These are phyloP conservation scores for Phytophthora pluvialis DNA, from an alignment of 352 stramenopile species.

Conservation along the genomic window DNA sequence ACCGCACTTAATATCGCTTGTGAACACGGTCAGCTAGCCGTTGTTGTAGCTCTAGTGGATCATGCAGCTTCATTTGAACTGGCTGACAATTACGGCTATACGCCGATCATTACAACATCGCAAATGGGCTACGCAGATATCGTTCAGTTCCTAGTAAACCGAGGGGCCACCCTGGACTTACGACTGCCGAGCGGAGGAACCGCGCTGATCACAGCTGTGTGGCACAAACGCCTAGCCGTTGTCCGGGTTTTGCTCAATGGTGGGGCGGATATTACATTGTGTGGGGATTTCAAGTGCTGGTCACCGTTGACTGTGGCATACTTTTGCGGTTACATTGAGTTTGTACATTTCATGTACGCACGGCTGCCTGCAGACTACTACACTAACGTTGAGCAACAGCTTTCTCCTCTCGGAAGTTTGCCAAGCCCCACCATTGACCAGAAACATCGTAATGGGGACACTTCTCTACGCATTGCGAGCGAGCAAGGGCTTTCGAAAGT, in stretches of 20 bases:
- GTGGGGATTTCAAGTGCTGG: constrained; percentile 28
- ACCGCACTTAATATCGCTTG: constrained; percentile 21
- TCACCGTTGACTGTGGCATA: constrained; percentile 17
- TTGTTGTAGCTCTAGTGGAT: constrained; percentile 7
- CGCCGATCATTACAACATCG: constrained; percentile 14
- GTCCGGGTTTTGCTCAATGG: constrained; percentile 29
- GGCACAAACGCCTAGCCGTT: constrained; percentile 14
- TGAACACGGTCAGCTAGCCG: constrained; percentile 15
- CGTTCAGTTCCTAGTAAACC: constrained; percentile 20
- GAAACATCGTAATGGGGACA: constrained; percentile 29
- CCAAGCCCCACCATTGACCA: constrained; percentile 8
- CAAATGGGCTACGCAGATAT: constrained; percentile 21
- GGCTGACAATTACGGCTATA: constrained; percentile 19
- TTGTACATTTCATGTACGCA: constrained; percentile 28
- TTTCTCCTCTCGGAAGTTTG: too few relatives aligned
- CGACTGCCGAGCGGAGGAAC: constrained; percentile 16
- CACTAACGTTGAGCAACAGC: neutral
- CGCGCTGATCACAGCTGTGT: constrained; percentile 18
- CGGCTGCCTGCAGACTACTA: neutral
- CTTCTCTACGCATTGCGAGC: constrained; percentile 22
- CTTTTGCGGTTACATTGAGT: constrained; percentile 27
- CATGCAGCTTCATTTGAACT: constrained; percentile 14
- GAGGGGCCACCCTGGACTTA: neutral
- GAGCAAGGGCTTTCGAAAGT: constrained; percentile 12
- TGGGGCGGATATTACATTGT: constrained; percentile 22